Conservation (phyloP, 73 alveolate species). For the Uronychia setigera region DNA sequence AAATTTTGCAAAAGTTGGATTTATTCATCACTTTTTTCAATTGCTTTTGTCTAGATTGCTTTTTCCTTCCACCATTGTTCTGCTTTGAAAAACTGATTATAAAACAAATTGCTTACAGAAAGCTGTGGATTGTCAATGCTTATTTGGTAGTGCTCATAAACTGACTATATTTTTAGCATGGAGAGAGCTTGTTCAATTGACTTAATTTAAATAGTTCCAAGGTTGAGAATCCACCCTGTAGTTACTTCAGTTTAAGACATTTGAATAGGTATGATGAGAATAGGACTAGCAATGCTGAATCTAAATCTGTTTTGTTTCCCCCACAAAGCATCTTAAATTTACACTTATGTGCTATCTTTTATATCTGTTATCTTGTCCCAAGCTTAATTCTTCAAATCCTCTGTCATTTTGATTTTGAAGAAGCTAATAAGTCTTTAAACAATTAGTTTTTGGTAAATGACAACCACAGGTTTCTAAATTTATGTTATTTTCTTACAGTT, state of each 20-base stretch:
- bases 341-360: neutral
- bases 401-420: slow-evolving; percentile 1
- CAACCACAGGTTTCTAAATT: neutral
- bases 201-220: neutral
- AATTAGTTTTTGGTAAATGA: neutral
- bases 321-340: neutral
- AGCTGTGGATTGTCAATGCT: neutral
- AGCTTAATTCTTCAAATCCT: slow-evolving; percentile 9
- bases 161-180: neutral
- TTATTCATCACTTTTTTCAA: neutral
- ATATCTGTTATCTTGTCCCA: neutral
- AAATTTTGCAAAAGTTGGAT: neutral
- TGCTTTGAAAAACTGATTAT: neutral
- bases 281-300: neutral
- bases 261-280: neutral
- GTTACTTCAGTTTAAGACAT: neutral
- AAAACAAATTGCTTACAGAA: neutral
- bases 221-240: neutral
- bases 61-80: neutral
- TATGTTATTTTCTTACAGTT: neutral
- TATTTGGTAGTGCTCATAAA: neutral
- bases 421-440: neutral
- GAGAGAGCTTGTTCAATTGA: neutral
- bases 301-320: neutral
- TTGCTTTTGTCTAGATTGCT: neutral